Conservation (phyloP, 192 early-diverging fungal species). For the Coemansia sp. region DNA sequence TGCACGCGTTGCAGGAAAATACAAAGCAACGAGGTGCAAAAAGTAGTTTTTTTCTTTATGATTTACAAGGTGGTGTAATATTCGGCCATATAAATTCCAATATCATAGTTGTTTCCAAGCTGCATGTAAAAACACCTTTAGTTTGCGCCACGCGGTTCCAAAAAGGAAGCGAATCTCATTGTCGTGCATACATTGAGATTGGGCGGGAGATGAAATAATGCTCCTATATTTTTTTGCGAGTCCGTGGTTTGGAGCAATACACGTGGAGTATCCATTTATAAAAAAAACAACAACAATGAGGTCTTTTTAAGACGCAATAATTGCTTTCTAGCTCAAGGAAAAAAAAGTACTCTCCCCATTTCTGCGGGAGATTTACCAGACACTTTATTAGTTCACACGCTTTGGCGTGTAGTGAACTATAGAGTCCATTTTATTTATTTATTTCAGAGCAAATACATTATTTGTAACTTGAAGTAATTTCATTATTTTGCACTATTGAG, state of each 20-base stretch:
- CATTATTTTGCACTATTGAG: neutral
- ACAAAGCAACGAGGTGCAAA: slow-evolving; percentile 4
- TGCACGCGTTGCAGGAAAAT: slow-evolving; percentile 1
- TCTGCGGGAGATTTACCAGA: neutral
- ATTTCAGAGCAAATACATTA: neutral
- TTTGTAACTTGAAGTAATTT: neutral
- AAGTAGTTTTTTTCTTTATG: neutral
- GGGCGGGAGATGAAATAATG: slow-evolving; percentile 3
- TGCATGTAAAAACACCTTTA: neutral
- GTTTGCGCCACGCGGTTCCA: neutral
- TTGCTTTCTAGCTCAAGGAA: neutral
- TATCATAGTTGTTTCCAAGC: neutral
- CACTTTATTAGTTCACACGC: neutral
- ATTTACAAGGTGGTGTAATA: neutral
- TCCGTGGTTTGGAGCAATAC: neutral
- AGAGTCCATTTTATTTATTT: too few relatives aligned
- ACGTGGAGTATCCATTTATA: neutral
- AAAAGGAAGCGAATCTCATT: neutral
- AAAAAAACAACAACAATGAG: slow-evolving; percentile 6
- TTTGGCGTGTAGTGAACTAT: too few relatives aligned
- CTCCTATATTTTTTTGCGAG: neutral
- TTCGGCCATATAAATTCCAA: neutral
- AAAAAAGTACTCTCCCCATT: neutral
- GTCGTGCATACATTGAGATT: neutral
- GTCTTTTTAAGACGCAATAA: neutral